Conservation (phyloP, 208 protist genomes). For the Giardia duodenalis region DNA sequence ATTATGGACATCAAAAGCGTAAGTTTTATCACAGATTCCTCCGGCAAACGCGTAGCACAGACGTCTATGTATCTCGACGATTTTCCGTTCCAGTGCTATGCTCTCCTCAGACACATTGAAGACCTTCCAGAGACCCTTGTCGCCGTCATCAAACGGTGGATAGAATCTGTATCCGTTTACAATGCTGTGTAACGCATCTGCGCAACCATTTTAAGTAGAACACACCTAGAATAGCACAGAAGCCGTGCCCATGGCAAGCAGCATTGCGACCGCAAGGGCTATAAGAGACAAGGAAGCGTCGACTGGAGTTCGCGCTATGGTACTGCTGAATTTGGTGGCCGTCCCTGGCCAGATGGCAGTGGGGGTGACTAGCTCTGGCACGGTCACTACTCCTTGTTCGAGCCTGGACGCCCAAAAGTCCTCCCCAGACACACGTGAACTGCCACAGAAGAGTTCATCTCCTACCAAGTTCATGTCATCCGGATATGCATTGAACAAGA, state of each 20-base stretch:
- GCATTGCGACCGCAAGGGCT: background rate
- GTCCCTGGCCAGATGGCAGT: background rate
- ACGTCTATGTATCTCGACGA: background rate
- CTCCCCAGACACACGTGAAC: background rate
- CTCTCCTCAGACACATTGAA: background rate
- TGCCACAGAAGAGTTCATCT: background rate
- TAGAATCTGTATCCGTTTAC: too few species aligned
- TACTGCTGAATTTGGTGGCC: background rate
- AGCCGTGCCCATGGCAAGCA: background rate
- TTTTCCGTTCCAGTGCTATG: background rate
- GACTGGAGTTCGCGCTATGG: background rate
- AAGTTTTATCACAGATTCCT: background rate
- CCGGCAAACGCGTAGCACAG: background rate
- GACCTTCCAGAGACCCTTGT: background rate
- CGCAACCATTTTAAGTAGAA: too few species aligned
- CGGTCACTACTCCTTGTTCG: background rate
- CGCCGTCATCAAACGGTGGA: background rate
- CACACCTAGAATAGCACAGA: too few species aligned
- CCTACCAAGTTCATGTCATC: background rate
- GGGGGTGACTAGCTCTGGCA: conserved; percentile 9
- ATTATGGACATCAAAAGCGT: background rate
- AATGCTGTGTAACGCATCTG: too few species aligned
- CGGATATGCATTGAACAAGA: conserved; percentile 16
- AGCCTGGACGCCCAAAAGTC: background rate
- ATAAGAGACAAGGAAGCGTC: background rate